Evolutionary conservation across 2,329 filamentous ascomycete species (phyloP), one percentile per base, ranked within the genome.

Genomic region (Apiospora saccharicola): DNA sequence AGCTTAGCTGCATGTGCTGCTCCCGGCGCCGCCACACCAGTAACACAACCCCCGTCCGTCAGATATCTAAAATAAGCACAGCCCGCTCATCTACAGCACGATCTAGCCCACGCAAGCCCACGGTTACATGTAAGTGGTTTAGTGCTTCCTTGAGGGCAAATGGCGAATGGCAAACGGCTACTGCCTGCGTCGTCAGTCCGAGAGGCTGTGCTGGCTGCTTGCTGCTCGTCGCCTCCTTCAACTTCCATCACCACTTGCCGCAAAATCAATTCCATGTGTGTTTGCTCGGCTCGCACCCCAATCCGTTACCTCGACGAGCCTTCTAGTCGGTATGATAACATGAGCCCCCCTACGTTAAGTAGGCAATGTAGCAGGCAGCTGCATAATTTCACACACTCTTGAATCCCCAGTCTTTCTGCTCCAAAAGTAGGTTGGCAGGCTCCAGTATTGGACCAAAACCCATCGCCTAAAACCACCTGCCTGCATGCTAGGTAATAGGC

Each of bases 21-120:
- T 64, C 57, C 41, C 53, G 53, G 53, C 53, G 53, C 53, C 34
- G 53, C 53, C 53, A 61, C 53, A 34, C 53, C 53, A 61, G 53
- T 61, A 37, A 37, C 16, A 61, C 30, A 30, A 61, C 30, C 53
- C 53, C 37, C 37, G 37, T 41, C 37, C 53, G 10, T 70, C 67
- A 49, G 30, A 70, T 47, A 68, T 74, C 71, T 72, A 75, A 76
- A 75, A 74, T 75, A 75, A 75, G 74, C 73, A 76, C 64, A 73
- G 74, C 72, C 72, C 70, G 71, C 67, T 49, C 26, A 46, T 30
- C 43, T 49, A 26, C 41, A 34, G 30, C 53, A n/a, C 53, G 53
- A 61, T 61, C 53, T 57, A 57, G 51, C 26, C 26, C 51, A 57
- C 51, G 51, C 53, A 34, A 57, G 51, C 26, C 26, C 51, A 57